Percentiles rank a stretch among this genome's conserved stretches.
Evolutionary conservation across 2,329 filamentous ascomycete species (phyloP).

Genomic region (Pseudogymnoascus sp.): DNA sequence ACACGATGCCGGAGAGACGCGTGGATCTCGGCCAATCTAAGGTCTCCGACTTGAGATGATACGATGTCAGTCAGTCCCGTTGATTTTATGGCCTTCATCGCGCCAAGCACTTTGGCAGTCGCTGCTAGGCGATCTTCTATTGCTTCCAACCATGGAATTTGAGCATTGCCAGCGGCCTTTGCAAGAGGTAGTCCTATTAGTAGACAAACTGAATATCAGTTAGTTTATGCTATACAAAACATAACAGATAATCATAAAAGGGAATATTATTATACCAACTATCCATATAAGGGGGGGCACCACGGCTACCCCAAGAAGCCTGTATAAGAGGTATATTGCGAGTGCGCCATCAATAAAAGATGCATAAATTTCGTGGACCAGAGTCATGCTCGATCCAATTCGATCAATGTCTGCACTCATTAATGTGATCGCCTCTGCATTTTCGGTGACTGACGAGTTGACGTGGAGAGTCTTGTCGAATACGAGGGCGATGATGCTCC

Average conservation of each 20-base stretch:
- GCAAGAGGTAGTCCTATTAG: background rate
- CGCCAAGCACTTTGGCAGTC: constrained; percentile 6
- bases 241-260: background rate
- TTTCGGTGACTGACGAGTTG: background rate
- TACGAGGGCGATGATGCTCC: constrained; percentile 8
- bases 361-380: background rate
- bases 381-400: background rate
- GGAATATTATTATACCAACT: background rate
- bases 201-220: background rate
- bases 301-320: background rate
- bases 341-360: background rate
- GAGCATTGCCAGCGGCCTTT: background rate
- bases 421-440: background rate
- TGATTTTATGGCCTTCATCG: constrained; percentile 11
- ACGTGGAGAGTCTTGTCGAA: constrained; percentile 11
- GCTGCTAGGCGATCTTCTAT: constrained; percentile 10
- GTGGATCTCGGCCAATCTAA: background rate
- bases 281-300: background rate
- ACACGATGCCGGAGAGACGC: background rate
- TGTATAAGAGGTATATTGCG: background rate
- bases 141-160: constrained; percentile 10
- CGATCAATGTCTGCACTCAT: background rate
- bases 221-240: background rate
- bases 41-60: background rate
- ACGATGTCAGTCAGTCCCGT: constrained; percentile 10